Evolutionary conservation across 805 yeast genomes (phyloP).

Genomic region (Nakazawaea holstii): DNA sequence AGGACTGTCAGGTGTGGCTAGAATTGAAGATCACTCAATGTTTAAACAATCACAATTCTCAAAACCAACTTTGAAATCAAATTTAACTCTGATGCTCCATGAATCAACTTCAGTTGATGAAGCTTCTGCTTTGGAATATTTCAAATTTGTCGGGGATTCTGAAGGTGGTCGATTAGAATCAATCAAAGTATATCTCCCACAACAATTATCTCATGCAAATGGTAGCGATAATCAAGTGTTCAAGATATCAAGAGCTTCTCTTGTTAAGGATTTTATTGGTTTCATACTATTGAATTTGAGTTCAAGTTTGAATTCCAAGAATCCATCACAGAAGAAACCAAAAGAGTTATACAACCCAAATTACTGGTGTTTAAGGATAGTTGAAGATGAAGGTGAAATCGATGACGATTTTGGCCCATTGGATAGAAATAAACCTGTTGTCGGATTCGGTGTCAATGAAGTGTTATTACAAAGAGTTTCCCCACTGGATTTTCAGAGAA

Average conservation of each 20-base stretch:
- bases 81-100: constrained; percentile 36
- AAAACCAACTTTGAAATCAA: constrained; percentile 21
- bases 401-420: constrained; percentile 90
- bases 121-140: constrained; percentile 39
- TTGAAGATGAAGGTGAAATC: constrained; percentile 91
- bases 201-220: background rate
- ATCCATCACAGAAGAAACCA: background rate
- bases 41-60: background rate
- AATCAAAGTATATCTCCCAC: constrained; percentile 5
- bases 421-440: constrained; percentile 58
- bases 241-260: constrained; percentile 12
- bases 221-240: background rate
- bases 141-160: constrained; percentile 30
- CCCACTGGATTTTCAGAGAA: constrained; percentile 38
- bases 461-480: constrained; percentile 66
- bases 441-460: constrained; percentile 76
- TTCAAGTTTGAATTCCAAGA: background rate
- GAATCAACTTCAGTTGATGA: constrained; percentile 32
- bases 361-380: constrained; percentile 70
- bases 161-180: constrained; percentile 7
- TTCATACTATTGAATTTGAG: constrained; percentile 26
- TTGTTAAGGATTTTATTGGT: constrained; percentile 33
- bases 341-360: constrained; percentile 44
- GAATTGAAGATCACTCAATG: background rate
- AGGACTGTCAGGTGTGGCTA: background rate